Base-by-base conservation (phyloP, 2,329 filamentous ascomycete species). In the Ophiocordyceps robertsii region DNA sequence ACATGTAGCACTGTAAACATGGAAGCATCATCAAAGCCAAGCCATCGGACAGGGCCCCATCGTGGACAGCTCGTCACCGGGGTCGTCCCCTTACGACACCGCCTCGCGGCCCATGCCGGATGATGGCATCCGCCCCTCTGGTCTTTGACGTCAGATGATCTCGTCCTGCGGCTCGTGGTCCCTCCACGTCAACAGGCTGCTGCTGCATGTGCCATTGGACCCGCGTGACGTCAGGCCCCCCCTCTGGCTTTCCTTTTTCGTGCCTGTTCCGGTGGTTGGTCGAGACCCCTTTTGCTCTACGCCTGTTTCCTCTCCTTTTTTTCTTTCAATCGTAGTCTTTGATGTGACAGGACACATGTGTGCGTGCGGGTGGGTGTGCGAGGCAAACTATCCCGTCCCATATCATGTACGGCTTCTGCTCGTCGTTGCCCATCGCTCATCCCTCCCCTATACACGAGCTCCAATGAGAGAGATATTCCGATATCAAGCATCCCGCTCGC, bases 101-200 rank as follows among this genome's bases (percentile, higher is more conserved):
- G 33, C 33, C 16, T 16, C n/a, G n/a, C 14, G 33, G 33, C 33
- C 33, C 33, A 36, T 36, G 33, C 8, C 33, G 33, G n/a, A 36
- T 36, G 33, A 36, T 36, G 33, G 14, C 33, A 36, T 35, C n/a
- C n/a, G n/a, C 36, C 36, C 37, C 13, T 29, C 31, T 37, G 27
- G 19, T 11, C n/a, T 27, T 41, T 43, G 39, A 43, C 44, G 44
- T 46, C 44, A 43, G 41, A 46, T 43, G 44, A 46, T 33, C 35
- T 16, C 27, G 30, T 32, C 40, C 24, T 19, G 40, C 37, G 43
- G 37, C 40, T 27, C 40, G 17, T 29, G 13, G 19, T 13, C 19
- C 21, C 17, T 17, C n/a, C 14, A 14, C 31, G 31, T 32, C n/a
- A 10, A 13, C 31, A n/a, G 31, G 5, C 12, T 4, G 17, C 33